A percentile compares a stretch with the other conserved stretches of the same genome.
Conservation (phyloP, 2,329 filamentous ascomycete genomes). For the Pyrenophora teres region DNA sequence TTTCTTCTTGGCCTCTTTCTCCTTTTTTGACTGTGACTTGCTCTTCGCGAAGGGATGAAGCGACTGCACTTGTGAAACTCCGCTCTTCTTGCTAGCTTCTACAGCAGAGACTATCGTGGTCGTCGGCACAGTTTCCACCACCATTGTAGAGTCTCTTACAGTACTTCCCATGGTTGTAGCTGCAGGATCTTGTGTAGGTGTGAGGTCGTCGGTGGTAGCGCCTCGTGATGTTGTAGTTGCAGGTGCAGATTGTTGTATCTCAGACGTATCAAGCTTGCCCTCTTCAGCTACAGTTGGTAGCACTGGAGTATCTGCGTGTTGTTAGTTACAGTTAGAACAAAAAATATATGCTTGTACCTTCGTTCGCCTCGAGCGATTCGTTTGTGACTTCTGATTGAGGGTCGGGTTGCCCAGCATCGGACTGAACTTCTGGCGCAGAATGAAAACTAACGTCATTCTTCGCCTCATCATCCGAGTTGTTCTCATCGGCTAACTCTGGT, state of each 20-base stretch:
- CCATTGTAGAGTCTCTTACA: background rate
- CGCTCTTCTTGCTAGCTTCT: constrained; percentile 24
- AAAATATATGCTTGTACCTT: constrained; percentile 1
- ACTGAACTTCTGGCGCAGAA: constrained; percentile 27
- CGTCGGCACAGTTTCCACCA: background rate
- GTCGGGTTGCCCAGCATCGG: constrained; percentile 12
- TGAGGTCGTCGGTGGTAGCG: too few relatives aligned
- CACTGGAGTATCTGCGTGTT: background rate
- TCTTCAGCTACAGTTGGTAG: background rate
- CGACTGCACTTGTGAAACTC: constrained; percentile 36
- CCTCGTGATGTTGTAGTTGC: background rate
- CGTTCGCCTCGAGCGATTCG: constrained; percentile 7
- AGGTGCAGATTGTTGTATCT: background rate
- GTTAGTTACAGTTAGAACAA: background rate
- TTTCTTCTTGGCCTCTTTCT: constrained; percentile 46
- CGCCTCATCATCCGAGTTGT: constrained; percentile 28
- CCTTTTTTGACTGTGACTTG: constrained; percentile 39
- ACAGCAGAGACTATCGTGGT: background rate
- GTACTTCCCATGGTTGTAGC: background rate
- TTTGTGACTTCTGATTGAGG: background rate
- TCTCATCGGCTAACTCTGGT: constrained; percentile 5
- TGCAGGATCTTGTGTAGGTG: background rate
- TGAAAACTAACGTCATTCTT: constrained; percentile 33
- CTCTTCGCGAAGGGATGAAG: constrained; percentile 34
- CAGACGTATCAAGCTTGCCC: background rate